These are phyloP conservation scores for Polymyxa betae DNA, from an alignment of 208 protist genomes.

Conservation along the genomic window DNA sequence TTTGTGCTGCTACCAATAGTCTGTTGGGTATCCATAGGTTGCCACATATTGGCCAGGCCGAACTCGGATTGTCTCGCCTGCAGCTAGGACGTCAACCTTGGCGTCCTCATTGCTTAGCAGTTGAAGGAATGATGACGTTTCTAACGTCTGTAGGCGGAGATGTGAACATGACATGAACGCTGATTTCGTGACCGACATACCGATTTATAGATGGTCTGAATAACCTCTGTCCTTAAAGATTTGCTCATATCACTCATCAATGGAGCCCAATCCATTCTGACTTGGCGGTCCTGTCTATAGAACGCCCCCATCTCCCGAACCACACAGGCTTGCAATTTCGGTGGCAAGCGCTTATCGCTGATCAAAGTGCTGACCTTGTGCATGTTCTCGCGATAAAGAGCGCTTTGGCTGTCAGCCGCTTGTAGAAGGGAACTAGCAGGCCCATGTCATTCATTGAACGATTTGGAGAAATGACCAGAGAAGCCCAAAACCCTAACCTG, in stretches of 20 bases:
- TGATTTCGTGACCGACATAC: not conserved
- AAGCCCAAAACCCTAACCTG: not conserved
- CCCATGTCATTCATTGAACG: not conserved
- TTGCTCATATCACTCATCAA: slow-evolving; percentile 26
- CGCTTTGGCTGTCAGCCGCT: slow-evolving; percentile 24
- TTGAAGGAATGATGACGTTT: slow-evolving; percentile 16
- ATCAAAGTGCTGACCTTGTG: slow-evolving; percentile 14
- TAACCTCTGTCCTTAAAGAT: not conserved
- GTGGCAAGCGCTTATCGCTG: slow-evolving; percentile 3
- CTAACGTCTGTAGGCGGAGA: not conserved
- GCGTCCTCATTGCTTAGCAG: not conserved
- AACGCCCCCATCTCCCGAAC: slow-evolving; percentile 31
- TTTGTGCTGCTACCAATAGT: slow-evolving; percentile 1
- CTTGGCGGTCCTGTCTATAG: not conserved
- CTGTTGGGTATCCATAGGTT: slow-evolving; percentile 25
- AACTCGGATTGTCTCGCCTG: slow-evolving; percentile 8
- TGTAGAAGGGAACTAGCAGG: slow-evolving; percentile 9
- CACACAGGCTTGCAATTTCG: slow-evolving; percentile 8
- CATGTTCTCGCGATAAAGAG: not conserved
- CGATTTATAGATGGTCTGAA: not conserved
- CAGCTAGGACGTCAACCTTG: not conserved
- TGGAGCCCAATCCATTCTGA: not conserved
- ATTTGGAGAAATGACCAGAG: not conserved
- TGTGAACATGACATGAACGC: not conserved
- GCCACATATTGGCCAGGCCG: slow-evolving; percentile 23